These are phyloP conservation scores for Tulasnella sp. DNA, from an alignment of 768 basidiomycete genomes.

Conservation along the genomic window DNA sequence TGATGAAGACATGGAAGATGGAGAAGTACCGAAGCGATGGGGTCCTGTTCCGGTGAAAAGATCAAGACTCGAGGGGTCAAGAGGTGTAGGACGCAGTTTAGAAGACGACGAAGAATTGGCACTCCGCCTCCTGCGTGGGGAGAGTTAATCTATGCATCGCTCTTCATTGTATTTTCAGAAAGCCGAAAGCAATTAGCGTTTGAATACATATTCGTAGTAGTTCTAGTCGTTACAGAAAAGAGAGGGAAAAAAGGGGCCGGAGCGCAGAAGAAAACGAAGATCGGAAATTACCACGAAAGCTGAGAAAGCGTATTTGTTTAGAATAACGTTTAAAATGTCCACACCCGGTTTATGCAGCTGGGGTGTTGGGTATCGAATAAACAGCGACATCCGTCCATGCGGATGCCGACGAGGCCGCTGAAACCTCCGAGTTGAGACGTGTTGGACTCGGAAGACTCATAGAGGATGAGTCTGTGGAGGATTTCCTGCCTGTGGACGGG, in stretches of 20 bases:
- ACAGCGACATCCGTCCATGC: not conserved
- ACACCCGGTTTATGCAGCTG: not conserved
- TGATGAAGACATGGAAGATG: constrained; percentile 23
- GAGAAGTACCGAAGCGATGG: not conserved
- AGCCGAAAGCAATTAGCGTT: not conserved
- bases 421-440: not conserved
- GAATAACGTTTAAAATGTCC: not conserved
- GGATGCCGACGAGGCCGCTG: not conserved
- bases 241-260: not conserved
- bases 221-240: not conserved
- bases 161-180: not conserved
- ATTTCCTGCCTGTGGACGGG: not conserved
- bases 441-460: not conserved
- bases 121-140: constrained; percentile 31
- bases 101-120: constrained; percentile 57
- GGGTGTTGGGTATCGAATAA: not conserved
- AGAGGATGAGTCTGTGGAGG: not conserved
- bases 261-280: not conserved
- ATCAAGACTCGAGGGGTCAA: not conserved
- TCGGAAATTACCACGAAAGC: not conserved
- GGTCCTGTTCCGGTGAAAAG: constrained; percentile 16
- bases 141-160: not conserved
- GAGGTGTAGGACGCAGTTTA: constrained; percentile 29
- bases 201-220: not conserved
- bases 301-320: not conserved